Base-by-base conservation (phyloP, 2,329 filamentous ascomycete species). In the Penicillium brasilianum region DNA sequence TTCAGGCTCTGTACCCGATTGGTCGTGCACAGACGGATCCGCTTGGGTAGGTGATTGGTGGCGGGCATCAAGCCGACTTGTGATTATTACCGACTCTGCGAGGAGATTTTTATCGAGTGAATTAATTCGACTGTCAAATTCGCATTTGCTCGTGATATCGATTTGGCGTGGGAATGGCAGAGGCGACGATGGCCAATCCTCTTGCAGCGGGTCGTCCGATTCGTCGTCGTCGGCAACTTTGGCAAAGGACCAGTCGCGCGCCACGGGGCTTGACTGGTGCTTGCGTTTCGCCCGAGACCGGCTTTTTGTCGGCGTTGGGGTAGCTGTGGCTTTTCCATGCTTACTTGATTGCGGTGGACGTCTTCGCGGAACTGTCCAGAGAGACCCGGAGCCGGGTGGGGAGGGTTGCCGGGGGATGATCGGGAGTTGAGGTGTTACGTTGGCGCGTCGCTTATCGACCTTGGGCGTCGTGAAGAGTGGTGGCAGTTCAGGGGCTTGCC, bases 121-220 rank as follows among this genome's bases (percentile, higher is more conserved):
- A 2, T 22, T 48, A 36, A n/a, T 22, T 8, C 5, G 18, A 9
- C 11, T n/a, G 11, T 25, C 20, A 10, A 22, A 25, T 7, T 32
- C 8, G 48, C 30, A 25, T n/a, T 36, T 25, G 20, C n/a, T n/a
- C 39, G 18, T 36, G 18, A 10, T 32, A 18, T 30, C 22, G 20
- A 41, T 32, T 30, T 55, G 53, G 18, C 14, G 16, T 37, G 53
- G 62, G 25, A 69, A 74, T 16, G 71, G 65, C n/a, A 70, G 71
- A 34, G 72, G 72, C 1, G 75, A 76, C 1, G 74, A 76, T 13
- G 72, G 68, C 59, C 71, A 69, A 28, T 69, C 60, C 30, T 78
- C 74, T 58, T 78, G 76, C 55, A 80, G 68, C 48, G 78, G 78
- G 60, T 80, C 78, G 63, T 80, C 78, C n/a, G 78, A 80, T 62